phyloP scores from a whole-genome alignment of 208 protist genomes.

The Trichomonas tenax region DNA sequence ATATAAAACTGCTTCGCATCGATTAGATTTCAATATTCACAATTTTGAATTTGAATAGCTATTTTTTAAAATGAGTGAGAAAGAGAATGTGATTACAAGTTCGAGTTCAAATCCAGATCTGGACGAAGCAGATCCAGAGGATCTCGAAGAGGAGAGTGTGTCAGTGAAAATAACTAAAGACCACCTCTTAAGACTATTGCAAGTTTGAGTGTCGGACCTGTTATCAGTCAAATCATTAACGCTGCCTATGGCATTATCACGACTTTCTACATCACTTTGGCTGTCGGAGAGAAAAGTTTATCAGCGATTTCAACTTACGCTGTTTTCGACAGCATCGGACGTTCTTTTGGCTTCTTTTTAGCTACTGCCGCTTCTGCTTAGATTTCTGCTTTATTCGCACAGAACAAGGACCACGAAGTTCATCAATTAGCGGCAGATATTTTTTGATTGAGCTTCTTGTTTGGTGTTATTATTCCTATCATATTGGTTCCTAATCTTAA shows the following conservation, averaged over 20 bases:
- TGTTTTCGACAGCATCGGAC: neutral
- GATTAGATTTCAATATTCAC: too few species aligned
- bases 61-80: too few species aligned
- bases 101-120: too few species aligned
- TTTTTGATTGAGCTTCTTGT: neutral
- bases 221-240: neutral
- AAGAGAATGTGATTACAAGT: too few species aligned
- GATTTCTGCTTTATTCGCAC: neutral
- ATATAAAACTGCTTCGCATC: too few species aligned
- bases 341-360: constrained; percentile 1
- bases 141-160: too few species aligned
- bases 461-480: neutral
- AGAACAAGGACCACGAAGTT: neutral
- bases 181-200: neutral
- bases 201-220: neutral
- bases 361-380: neutral
- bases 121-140: too few species aligned
- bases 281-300: neutral
- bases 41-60: too few species aligned
- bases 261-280: neutral
- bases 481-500: neutral
- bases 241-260: neutral
- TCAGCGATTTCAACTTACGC: neutral
- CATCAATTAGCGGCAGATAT: neutral
- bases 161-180: too few species aligned